Evolutionary conservation across 1,284 basidiomycete species (phyloP).

Genomic region (Pseudozyma tsukubaensis): DNA sequence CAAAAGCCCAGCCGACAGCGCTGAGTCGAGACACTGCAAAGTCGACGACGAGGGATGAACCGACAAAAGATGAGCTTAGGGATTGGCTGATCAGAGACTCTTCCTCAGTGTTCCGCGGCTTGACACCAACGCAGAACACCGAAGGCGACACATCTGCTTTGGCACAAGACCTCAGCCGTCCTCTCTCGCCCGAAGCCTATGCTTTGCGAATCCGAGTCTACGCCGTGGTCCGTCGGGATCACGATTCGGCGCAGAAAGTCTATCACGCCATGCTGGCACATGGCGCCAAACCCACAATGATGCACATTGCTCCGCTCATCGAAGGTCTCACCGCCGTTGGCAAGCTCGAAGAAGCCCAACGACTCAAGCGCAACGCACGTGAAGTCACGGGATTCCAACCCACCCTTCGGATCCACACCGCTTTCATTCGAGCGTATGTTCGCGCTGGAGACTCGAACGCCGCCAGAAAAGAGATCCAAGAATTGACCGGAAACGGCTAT

Average conservation of each 20-base stretch:
- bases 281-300: conserved; percentile 34
- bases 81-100: conserved; percentile 39
- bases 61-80: conserved; percentile 27
- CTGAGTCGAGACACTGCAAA: too few relatives aligned
- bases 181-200: conserved; percentile 35
- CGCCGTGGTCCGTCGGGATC: conserved; percentile 45
- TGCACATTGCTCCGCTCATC: conserved; percentile 51
- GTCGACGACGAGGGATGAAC: background rate
- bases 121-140: background rate
- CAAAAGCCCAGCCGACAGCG: background rate
- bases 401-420: conserved; percentile 47
- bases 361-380: conserved; percentile 35
- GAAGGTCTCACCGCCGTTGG: conserved; percentile 41
- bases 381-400: conserved; percentile 23
- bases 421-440: conserved; percentile 44
- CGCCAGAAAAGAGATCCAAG: conserved; percentile 29
- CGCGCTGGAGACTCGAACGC: conserved; percentile 16
- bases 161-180: conserved; percentile 16
- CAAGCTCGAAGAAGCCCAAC: conserved; percentile 37
- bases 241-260: conserved; percentile 37
- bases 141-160: conserved; percentile 2
- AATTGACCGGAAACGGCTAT: conserved; percentile 29
- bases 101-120: conserved; percentile 13
- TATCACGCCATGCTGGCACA: conserved; percentile 49
- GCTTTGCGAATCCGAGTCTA: conserved; percentile 51